These are phyloP conservation scores for Vigna nakashimae DNA, from an alignment of 306 rosid species.

Conservation along the genomic window DNA sequence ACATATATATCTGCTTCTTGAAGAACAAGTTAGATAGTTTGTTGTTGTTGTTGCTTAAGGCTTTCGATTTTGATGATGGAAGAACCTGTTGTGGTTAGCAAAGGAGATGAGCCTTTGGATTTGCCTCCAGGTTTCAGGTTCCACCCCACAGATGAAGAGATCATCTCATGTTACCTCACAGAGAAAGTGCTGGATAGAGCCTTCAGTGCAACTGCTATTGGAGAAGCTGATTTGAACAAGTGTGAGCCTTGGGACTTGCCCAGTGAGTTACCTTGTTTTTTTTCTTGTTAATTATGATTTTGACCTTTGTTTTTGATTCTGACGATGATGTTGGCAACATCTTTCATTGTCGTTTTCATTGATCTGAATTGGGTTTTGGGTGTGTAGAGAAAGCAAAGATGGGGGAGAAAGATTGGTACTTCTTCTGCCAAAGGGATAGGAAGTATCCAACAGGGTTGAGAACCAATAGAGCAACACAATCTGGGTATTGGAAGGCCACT, in stretches of 20 bases:
- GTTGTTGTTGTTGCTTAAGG: neutral
- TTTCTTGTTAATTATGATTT: neutral
- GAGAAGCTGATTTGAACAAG: constrained; percentile 86
- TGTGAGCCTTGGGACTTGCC: constrained; percentile 95
- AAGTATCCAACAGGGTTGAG: constrained; percentile 92
- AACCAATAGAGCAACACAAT: constrained; percentile 84
- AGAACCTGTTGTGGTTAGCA: constrained; percentile 51
- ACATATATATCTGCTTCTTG: neutral
- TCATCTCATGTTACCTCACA: constrained; percentile 67
- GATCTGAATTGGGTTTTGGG: neutral
- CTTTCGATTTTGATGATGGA: constrained; percentile 41
- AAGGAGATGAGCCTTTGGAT: constrained; percentile 51
- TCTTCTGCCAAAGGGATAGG: constrained; percentile 80
- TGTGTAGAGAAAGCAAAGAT: constrained; percentile 81
- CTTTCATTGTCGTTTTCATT: neutral
- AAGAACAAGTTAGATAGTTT: neutral
- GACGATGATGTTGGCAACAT: neutral
- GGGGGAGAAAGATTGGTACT: constrained; percentile 96
- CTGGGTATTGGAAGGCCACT: constrained; percentile 96
- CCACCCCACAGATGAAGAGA: constrained; percentile 90
- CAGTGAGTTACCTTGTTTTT: constrained; percentile 46
- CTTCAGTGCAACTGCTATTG: constrained; percentile 78
- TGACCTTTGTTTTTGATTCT: neutral
- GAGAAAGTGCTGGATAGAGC: constrained; percentile 59
- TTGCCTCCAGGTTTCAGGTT: constrained; percentile 95